phyloP scores from a whole-genome alignment of 2,329 filamentous ascomycete species.

The Mollisiaceae sp. region DNA sequence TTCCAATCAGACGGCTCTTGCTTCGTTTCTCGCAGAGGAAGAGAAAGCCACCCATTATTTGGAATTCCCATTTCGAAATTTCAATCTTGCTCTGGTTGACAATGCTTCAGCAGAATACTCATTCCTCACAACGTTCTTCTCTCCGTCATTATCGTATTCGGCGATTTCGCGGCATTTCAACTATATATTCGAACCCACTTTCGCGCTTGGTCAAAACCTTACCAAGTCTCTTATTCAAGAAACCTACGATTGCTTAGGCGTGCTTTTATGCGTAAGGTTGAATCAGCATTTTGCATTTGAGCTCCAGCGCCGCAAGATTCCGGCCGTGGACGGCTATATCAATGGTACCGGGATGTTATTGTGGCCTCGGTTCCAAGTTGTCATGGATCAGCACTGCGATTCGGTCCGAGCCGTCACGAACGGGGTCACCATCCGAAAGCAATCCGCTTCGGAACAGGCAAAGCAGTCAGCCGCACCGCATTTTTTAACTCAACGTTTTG shows the following conservation, averaged over 20 bases:
- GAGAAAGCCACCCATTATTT: conserved; percentile 85
- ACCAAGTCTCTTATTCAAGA: conserved; percentile 78
- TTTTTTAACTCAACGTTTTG: conserved; percentile 92
- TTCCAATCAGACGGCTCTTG: conserved; percentile 74
- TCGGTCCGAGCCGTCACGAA: conserved; percentile 72
- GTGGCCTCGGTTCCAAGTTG: conserved; percentile 92
- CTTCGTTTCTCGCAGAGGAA: conserved; percentile 90
- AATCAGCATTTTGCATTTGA: conserved; percentile 96
- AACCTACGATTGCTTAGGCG: conserved; percentile 82
- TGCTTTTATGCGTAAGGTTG: conserved; percentile 88
- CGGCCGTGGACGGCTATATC: conserved; percentile 86
- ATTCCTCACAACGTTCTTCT: conserved; percentile 90
- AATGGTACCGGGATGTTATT: conserved; percentile 95
- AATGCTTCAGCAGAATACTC: conserved; percentile 95
- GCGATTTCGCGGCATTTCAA: conserved; percentile 82
- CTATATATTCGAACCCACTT: conserved; percentile 88
- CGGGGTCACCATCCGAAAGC: conserved; percentile 51
- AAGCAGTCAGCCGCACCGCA: conserved; percentile 83
- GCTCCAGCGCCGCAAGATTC: conserved; percentile 87
- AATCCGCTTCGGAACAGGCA: conserved; percentile 56
- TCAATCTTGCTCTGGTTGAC: conserved; percentile 91
- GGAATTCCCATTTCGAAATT: conserved; percentile 89
- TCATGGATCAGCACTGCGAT: conserved; percentile 93
- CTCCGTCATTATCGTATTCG: conserved; percentile 74
- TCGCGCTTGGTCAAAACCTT: conserved; percentile 78